Conservation (phyloP, 129 eudicot genomes). For the Smallanthus sonchifolius region DNA sequence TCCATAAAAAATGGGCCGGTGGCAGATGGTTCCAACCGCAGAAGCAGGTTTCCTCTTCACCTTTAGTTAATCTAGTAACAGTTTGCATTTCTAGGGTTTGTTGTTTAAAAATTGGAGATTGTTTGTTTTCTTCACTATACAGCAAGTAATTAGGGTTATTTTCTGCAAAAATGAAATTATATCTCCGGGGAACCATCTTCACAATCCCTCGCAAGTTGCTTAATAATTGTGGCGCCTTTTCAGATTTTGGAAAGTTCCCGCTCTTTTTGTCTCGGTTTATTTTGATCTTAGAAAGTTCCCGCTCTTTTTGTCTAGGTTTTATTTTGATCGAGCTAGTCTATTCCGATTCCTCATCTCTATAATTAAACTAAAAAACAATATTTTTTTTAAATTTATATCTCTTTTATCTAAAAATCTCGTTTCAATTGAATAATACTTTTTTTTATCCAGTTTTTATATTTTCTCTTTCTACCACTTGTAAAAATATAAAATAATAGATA, state of each 20-base stretch:
- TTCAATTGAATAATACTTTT: too few species aligned
- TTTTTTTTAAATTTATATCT: too few species aligned
- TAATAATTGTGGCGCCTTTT: not conserved
- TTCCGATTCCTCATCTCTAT: too few species aligned
- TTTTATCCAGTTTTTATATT: too few species aligned
- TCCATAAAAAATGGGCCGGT: constrained; percentile 37
- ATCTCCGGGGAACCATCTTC: too few species aligned
- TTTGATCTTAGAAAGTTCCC: not conserved
- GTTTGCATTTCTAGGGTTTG: not conserved
- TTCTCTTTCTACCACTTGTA: too few species aligned
- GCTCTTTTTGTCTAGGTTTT: not conserved
- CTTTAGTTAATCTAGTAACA: not conserved
- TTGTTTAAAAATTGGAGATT: not conserved
- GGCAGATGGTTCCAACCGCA: constrained; percentile 63
- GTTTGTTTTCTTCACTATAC: not conserved
- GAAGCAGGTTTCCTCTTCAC: constrained; percentile 41
- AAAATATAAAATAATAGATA: too few species aligned
- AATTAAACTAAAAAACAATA: too few species aligned
- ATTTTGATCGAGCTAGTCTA: too few species aligned
- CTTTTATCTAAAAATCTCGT: too few species aligned
- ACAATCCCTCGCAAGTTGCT: too few species aligned
- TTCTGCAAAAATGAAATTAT: too few species aligned
- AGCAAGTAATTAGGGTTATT: not conserved
- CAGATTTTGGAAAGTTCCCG: not conserved
- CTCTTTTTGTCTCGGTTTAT: not conserved